Evolutionary conservation across 2,329 filamentous ascomycete genomes (phyloP).

Genomic region (Thermothelomyces thermophilus): DNA sequence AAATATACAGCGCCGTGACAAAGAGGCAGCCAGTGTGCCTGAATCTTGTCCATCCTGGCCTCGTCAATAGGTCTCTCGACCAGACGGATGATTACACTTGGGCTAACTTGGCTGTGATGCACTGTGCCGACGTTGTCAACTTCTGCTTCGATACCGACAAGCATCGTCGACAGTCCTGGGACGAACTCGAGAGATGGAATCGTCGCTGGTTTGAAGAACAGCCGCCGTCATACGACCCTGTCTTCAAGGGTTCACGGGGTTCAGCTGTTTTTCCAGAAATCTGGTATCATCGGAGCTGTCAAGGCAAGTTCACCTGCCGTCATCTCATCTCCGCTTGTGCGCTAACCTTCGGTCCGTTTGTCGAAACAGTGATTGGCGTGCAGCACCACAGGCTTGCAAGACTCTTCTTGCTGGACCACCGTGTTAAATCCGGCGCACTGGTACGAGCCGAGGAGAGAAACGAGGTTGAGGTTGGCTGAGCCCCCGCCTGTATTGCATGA

Average conservation of each 20-base stretch:
- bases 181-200: conserved; percentile 39
- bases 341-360: background rate
- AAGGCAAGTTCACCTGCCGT: conserved; percentile 33
- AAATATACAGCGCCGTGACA: conserved; percentile 51
- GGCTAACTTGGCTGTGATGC: conserved; percentile 55
- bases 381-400: conserved; percentile 54
- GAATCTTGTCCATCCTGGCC: conserved; percentile 40
- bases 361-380: conserved; percentile 46
- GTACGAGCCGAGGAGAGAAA: conserved; percentile 26
- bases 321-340: background rate
- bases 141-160: conserved; percentile 50
- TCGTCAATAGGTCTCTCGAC: conserved; percentile 45
- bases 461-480: conserved; percentile 1
- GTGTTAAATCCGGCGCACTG: conserved; percentile 36
- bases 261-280: conserved; percentile 47
- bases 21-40: conserved; percentile 41
- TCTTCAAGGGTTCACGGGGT: conserved; percentile 33
- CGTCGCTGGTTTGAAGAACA: conserved; percentile 40
- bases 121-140: conserved; percentile 57
- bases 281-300: conserved; percentile 50
- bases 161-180: conserved; percentile 33
- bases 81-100: conserved; percentile 45
- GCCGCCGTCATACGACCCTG: conserved; percentile 48
- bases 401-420: conserved; percentile 50
- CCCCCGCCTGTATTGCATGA: background rate